Base-by-base conservation (phyloP, 306 rosid species). In the Cicer cuneatum region DNA sequence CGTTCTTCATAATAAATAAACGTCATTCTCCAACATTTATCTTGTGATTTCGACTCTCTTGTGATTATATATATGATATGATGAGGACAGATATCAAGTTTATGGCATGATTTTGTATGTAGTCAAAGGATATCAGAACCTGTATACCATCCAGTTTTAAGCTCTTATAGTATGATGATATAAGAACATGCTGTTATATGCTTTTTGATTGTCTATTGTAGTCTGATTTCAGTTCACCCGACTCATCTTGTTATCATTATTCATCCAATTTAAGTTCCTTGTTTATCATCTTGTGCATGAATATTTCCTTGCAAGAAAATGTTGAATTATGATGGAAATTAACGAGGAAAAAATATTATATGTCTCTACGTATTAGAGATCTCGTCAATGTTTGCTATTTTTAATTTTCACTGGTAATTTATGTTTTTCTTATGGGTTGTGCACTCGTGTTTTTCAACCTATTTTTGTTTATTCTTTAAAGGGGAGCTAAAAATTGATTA, bases 1-100 rank as follows among this genome's bases (percentile, higher is more conserved):
- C 51, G 92, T 96, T 83, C 89, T 94, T 86, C 84, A 83, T 3
- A 66, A 39, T 38, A 89, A 89, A 73, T 89, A 83, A 87, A 86
- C 78, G 40, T 39, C 49, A 14, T 10, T 69, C 59, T 42, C 52
- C 33, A 39, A 62, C 74, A 45, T 84, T 80, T 48, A 61, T 68
- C 69, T 45, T 76, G 75, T 35, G 39, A 72, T 45, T 82, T 53
- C 49, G 35, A 61, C 58, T 77, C 57, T 71, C 75, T 66, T 73
- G 89, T 81, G 82, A 79, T 81, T 74, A 76, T 78, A 82, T 88
- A 73, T 59, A 59, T 59, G 18, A n/a, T n/a, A 49, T 49, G 66
- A 59, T 69, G 86, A 84, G 86, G 72, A 62, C 76, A 42, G 61
- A 41, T 66, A 74, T 81, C 66, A 71, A 29, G 61, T 78, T 57